Evolutionary conservation across 352 stramenopile genomes (phyloP), one percentile per base, ranked within the genome.

Genomic region (Phytophthora pseudosyringae): DNA sequence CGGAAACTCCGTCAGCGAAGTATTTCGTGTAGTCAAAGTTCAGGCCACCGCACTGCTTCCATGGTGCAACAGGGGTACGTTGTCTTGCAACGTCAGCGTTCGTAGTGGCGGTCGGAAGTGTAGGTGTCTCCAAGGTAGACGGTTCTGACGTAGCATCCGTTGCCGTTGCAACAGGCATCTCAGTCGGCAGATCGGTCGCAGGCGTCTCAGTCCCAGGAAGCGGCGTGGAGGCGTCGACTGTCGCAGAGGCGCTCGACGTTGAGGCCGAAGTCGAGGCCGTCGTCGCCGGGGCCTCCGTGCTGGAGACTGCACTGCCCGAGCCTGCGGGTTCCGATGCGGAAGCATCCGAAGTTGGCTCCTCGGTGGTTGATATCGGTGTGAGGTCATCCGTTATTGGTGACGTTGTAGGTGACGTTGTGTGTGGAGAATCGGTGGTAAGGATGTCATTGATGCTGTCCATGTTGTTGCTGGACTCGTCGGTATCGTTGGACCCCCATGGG

Each of bases 1-100:
- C 10, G 12, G 46, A 47, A 5, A 63, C 36, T 4, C 54, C 33
- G 5, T 61, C 54, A 1, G 32, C 31, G 5, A 67, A 58, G 35
- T 73, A 75, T 25, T 75, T 55, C 3, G 50, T 25, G 31, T 80
- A 80, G 61, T 77, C 64, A 48, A 80, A 75, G 21, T 12, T 32
- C 6, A 54, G 8, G 12, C 72, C 72, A 36, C 72, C 72, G 35
- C 72, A 80, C 18, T 77, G 72, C 6, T 67, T 25, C 72, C 72
- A 80, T 0, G 60, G 29, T 13, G 16, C 29, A 4, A 71, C 36
- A 13, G n/a, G 11, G 3, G 10, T 26, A 1, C 55, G 0, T 49
- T 64, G 45, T 2, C 10, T 6, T 9, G 18, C 15, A 10, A 28
- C 7, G 13, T 8, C 15, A 26, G 35, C 1, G 7, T 10, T 15